Evolutionary conservation across 2,329 filamentous ascomycete genomes (phyloP), one percentile per base, ranked within the genome.

Genomic region (Arachnomyces sp.): DNA sequence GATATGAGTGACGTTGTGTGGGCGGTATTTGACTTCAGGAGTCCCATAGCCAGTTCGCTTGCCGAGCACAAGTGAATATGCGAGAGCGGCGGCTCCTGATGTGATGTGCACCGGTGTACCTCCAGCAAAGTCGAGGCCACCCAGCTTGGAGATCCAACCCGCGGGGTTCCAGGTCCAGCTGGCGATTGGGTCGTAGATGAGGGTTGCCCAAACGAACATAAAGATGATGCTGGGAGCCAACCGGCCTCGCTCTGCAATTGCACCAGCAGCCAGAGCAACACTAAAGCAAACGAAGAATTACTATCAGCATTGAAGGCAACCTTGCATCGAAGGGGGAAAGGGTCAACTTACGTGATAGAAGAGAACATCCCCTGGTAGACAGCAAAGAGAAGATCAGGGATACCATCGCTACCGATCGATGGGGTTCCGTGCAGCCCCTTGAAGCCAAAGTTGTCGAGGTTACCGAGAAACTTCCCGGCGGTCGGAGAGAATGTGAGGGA

Each of bases 111-210:
- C 88, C 0, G 88, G 88, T 2, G 87, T 93, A 54, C 88, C 88
- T 47, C 88, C 87, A 15, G 88, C 88, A 55, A 92, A 94, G 64
- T 94, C 88, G 33, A 93, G 74, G 18, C 84, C 86, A 34, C 87
- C 87, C 66, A 93, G 75, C 49, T 77, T 72, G 63, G 75, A 84
- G 9, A 82, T 79, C 88, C 88, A 95, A 15, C 88, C 88, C 25
- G 70, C 69, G 1, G 84, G 64, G 60, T 94, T 94, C 88, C 88
- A 95, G 7, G 86, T 93, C 88, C 88, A 95, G 74, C 87, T 94
- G 34, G 88, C 88, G 57, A 95, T 88, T 2, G 87, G 84, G 54
- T 95, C 87, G 65, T 95, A 95, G 59, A 95, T 84, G 44, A 94
- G 59, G 4, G 88, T 95, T 1, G 83, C 75, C 88, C 88, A 95